Evolutionary conservation across 805 yeast genomes (phyloP).

Genomic region (Barnettozyma botsteinii): DNA sequence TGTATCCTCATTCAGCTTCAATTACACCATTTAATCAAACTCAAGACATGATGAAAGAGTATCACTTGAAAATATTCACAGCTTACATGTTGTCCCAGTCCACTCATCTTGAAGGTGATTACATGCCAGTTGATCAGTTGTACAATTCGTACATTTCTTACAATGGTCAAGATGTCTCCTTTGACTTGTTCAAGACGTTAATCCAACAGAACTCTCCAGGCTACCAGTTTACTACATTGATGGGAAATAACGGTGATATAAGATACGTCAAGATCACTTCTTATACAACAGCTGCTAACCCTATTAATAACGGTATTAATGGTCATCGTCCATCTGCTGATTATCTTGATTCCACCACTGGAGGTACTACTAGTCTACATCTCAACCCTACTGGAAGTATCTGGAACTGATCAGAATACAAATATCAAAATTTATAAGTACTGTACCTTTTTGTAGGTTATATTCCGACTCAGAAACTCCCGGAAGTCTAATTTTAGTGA

Average conservation of each 20-base stretch:
- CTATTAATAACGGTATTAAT: background rate
- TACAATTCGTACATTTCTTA: slow-evolving; percentile 5
- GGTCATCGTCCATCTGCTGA: no score
- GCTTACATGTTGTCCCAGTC: slow-evolving; percentile 9
- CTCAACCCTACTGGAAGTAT: background rate
- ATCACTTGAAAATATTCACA: slow-evolving; percentile 10
- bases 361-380: no score
- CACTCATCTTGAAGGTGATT: slow-evolving; percentile 8
- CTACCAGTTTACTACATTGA: slow-evolving; percentile 11
- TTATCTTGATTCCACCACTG: no score
- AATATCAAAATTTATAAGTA: no score
- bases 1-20: background rate
- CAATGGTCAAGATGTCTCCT: slow-evolving; percentile 3
- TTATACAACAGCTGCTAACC: background rate
- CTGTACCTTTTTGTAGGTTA: no score
- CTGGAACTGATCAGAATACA: background rate
- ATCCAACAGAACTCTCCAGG: slow-evolving; percentile 10
- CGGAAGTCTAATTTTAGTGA: slow-evolving; percentile 6
- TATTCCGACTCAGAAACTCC: background rate
- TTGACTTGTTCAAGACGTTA: slow-evolving; percentile 11
- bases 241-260: slow-evolving; percentile 12
- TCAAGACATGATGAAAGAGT: slow-evolving; percentile 7
- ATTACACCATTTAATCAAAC: background rate
- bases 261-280: slow-evolving; percentile 13
- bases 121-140: slow-evolving; percentile 6